Evolutionary conservation across 768 basidiomycete species (phyloP).

Genomic region (Mycena venus): DNA sequence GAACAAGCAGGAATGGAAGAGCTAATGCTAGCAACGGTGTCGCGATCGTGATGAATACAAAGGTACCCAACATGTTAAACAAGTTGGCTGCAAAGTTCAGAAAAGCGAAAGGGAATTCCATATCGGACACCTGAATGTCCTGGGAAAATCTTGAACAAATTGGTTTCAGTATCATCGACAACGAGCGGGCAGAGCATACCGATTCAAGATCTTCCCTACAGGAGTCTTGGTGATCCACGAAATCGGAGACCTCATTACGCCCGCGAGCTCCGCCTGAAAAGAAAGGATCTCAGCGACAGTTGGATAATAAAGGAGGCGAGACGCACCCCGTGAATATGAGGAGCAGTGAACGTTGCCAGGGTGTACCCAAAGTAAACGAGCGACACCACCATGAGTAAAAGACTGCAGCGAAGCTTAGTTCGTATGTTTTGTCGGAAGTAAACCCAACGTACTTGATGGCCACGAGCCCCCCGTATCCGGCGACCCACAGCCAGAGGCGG

Average conservation of each 20-base stretch:
- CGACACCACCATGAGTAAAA: neutral
- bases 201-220: slow-evolving; percentile 23
- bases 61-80: slow-evolving; percentile 7
- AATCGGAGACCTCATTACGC: slow-evolving; percentile 21
- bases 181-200: neutral
- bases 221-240: slow-evolving; percentile 30
- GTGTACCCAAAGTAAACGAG: slow-evolving; percentile 4
- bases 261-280: slow-evolving; percentile 7
- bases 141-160: slow-evolving; percentile 22
- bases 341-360: slow-evolving; percentile 12
- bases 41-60: slow-evolving; percentile 24
- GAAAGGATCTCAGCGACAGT: neutral
- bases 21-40: slow-evolving; percentile 18
- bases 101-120: slow-evolving; percentile 26
- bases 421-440: neutral
- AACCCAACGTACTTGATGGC: neutral
- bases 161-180: neutral
- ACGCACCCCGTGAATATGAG: slow-evolving; percentile 18
- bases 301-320: neutral
- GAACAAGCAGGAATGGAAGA: slow-evolving; percentile 8
- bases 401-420: no score
- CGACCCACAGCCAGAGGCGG: slow-evolving; percentile 25
- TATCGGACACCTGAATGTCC: slow-evolving; percentile 19
- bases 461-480: slow-evolving; percentile 22
- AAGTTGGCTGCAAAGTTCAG: slow-evolving; percentile 15